Evolutionary conservation across 108 stramenopile genomes (phyloP).

Genomic region (Fistulifera solaris): DNA sequence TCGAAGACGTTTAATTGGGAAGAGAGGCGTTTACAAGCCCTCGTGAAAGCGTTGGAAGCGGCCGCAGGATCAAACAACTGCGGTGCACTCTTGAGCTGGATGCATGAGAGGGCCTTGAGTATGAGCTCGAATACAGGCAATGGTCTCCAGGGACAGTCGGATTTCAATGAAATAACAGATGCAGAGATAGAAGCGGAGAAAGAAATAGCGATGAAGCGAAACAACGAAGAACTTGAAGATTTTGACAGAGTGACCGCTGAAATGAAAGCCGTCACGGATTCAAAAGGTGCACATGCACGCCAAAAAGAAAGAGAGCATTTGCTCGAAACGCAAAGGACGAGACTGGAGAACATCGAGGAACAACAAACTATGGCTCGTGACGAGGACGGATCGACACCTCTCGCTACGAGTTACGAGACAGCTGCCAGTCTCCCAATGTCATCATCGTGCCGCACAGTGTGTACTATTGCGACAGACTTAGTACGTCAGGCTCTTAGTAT

Average conservation of each 20-base stretch:
- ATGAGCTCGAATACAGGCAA: neutral
- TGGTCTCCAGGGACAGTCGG: neutral
- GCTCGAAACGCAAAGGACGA: constrained; percentile 9
- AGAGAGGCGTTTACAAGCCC: constrained; percentile 68
- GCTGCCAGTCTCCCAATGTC: constrained; percentile 27
- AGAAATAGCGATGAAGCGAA: constrained; percentile 17
- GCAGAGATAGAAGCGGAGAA: constrained; percentile 13
- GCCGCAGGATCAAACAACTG: constrained; percentile 56
- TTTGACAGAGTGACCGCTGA: constrained; percentile 53
- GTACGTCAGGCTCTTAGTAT: constrained; percentile 55
- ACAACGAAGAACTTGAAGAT: constrained; percentile 29
- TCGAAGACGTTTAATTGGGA: constrained; percentile 73
- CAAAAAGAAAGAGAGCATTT: constrained; percentile 9
- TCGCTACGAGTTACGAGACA: neutral
- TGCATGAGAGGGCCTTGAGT: constrained; percentile 26
- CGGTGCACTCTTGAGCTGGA: constrained; percentile 39
- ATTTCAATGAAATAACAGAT: neutral
- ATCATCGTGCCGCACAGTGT: constrained; percentile 58
- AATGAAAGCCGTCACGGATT: constrained; percentile 24
- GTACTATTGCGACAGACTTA: constrained; percentile 53
- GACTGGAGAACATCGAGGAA: constrained; percentile 1
- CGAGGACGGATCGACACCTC: neutral
- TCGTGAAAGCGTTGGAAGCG: constrained; percentile 68
- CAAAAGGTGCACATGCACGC: constrained; percentile 16
- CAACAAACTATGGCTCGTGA: neutral